Percentiles rank a stretch among this genome's conserved stretches.
These are phyloP conservation scores for Adiantum capillusveneris DNA, from an alignment of 75 land plant species.

Conservation along the genomic window DNA sequence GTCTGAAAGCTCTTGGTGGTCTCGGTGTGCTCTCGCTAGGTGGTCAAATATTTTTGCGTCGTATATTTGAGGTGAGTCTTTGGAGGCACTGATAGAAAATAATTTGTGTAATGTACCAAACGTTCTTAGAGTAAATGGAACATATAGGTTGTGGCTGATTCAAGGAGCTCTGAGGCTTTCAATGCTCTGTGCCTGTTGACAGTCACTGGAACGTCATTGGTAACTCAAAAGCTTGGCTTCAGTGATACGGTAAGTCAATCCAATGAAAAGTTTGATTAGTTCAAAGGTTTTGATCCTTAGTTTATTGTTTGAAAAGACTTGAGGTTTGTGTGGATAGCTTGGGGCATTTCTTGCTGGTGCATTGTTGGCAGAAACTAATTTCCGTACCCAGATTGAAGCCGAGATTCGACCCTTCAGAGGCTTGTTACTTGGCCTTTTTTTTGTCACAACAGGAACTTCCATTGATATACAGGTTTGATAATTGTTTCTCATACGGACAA, in stretches of 20 bases:
- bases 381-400: constrained; percentile 95
- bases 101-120: no score
- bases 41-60: constrained; percentile 76
- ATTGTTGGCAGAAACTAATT: constrained; percentile 93
- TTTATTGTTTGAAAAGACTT: not conserved
- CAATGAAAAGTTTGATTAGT: no score
- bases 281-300: no score
- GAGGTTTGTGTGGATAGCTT: constrained; percentile 37
- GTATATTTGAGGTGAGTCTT: constrained; percentile 75
- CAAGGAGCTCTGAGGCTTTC: constrained; percentile 95
- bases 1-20: constrained; percentile 87
- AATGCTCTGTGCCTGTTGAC: constrained; percentile 92
- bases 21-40: constrained; percentile 84
- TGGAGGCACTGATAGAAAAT: no score
- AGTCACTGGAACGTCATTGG: constrained; percentile 91
- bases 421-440: constrained; percentile 86
- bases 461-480: constrained; percentile 74
- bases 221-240: constrained; percentile 87
- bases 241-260: constrained; percentile 80
- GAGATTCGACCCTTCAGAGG: constrained; percentile 95
- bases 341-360: constrained; percentile 99
- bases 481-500: not conserved
- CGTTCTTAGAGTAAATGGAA: not conserved
- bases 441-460: constrained; percentile 96
- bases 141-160: constrained; percentile 82